These are phyloP conservation scores for Immersiporthe knoxdaviesiana DNA, from an alignment of 2,329 filamentous ascomycete species.

Conservation along the genomic window DNA sequence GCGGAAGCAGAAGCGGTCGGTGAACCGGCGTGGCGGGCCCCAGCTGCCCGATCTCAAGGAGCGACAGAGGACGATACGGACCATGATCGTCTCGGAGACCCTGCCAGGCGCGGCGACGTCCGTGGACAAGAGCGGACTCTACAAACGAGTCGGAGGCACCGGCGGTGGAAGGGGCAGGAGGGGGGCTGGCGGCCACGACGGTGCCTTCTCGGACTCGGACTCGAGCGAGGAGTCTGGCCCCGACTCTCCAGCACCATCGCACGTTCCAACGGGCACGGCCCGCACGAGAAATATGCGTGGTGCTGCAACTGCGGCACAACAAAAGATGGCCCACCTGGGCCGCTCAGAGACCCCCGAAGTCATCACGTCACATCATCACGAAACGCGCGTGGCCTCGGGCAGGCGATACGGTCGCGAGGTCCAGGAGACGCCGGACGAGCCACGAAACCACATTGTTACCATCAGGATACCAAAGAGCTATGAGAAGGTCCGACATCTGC, in stretches of 20 bases:
- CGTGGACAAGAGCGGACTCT: slow-evolving; percentile 84
- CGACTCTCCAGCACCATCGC: slow-evolving; percentile 81
- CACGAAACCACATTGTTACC: slow-evolving; percentile 71
- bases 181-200: slow-evolving; percentile 56
- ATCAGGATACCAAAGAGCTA: slow-evolving; percentile 65
- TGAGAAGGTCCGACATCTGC: slow-evolving; percentile 70
- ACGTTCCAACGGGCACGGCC: slow-evolving; percentile 72
- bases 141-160: slow-evolving; percentile 72
- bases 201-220: slow-evolving; percentile 83
- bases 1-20: slow-evolving; percentile 89
- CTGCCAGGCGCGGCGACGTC: slow-evolving; percentile 82
- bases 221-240: slow-evolving; percentile 87
- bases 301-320: slow-evolving; percentile 83
- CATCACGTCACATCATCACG: slow-evolving; percentile 65
- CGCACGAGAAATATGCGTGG: slow-evolving; percentile 87
- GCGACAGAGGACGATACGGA: slow-evolving; percentile 88
- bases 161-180: slow-evolving; percentile 54
- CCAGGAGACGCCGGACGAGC: slow-evolving; percentile 81
- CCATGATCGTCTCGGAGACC: slow-evolving; percentile 88
- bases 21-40: slow-evolving; percentile 90
- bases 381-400: slow-evolving; percentile 65
- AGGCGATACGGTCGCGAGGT: slow-evolving; percentile 64
- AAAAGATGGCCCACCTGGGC: slow-evolving; percentile 79
- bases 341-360: slow-evolving; percentile 90
- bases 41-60: slow-evolving; percentile 96